phyloP scores from a whole-genome alignment of 116 monocot genomes.

The Papilionanthe hybrid region DNA sequence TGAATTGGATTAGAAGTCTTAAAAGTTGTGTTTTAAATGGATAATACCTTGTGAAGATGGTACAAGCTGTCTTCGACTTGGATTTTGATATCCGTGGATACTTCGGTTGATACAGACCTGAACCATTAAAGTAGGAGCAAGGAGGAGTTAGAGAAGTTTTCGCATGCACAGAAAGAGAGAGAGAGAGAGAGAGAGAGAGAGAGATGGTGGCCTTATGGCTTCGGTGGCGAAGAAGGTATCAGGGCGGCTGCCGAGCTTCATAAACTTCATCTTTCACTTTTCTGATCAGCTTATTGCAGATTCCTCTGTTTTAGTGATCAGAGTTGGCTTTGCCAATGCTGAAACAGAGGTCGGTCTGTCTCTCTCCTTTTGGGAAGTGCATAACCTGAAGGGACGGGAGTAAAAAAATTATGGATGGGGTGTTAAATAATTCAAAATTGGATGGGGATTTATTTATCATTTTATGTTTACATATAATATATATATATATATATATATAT shows the following conservation, averaged over 20 bases:
- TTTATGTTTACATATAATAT: too few relatives aligned
- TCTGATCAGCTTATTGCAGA: neutral
- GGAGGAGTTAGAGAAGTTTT: neutral
- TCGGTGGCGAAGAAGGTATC: conserved; percentile 73
- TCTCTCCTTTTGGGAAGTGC: neutral
- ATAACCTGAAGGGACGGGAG: neutral
- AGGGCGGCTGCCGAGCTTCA: conserved; percentile 84
- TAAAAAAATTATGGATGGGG: neutral
- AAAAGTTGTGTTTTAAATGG: neutral
- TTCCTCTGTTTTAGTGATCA: conserved; percentile 2
- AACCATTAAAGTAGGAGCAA: neutral
- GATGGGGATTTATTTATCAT: too few relatives aligned
- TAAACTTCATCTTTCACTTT: conserved; percentile 73
- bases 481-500: too few relatives aligned
- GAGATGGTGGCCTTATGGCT: conserved; percentile 28
- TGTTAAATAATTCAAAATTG: neutral
- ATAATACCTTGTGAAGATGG: conserved; percentile 73
- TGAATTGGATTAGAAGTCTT: neutral
- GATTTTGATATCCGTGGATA: conserved; percentile 69
- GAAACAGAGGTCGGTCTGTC: neutral
- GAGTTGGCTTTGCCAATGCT: neutral
- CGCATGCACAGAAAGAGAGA: neutral
- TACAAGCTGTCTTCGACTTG: conserved; percentile 49
- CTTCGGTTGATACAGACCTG: conserved; percentile 76
- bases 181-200: neutral